Conservation (phyloP, 768 basidiomycete genomes). For the Pluteus cervinus region DNA sequence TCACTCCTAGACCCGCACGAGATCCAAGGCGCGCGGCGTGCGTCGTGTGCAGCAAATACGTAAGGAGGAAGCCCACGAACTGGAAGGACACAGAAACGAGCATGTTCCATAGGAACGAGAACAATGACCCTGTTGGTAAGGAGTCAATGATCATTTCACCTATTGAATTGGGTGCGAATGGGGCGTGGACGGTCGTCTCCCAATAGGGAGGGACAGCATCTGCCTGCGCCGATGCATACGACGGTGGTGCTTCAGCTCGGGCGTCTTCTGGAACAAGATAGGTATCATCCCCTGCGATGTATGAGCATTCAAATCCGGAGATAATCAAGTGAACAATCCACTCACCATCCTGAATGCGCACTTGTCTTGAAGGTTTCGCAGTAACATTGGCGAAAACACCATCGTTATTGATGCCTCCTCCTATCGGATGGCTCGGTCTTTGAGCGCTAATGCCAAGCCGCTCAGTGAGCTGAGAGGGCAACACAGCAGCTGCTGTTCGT, state of each 20-base stretch:
- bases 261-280: slow-evolving; percentile 78
- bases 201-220: slow-evolving; percentile 98
- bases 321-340: slow-evolving; percentile 4
- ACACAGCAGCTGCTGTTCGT: slow-evolving; percentile 46
- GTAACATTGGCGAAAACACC: slow-evolving; percentile 96
- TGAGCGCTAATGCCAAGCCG: slow-evolving; percentile 38
- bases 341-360: slow-evolving; percentile 56
- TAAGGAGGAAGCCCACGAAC: slow-evolving; percentile 89
- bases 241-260: slow-evolving; percentile 81
- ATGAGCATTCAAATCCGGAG: slow-evolving; percentile 3
- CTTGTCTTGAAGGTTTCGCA: slow-evolving; percentile 70
- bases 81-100: slow-evolving; percentile 96
- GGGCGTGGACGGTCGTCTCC: slow-evolving; percentile 95
- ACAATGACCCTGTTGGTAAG: slow-evolving; percentile 75
- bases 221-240: slow-evolving; percentile 86
- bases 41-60: slow-evolving; percentile 89
- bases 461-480: slow-evolving; percentile 46
- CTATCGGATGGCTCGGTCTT: slow-evolving; percentile 40
- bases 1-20: slow-evolving; percentile 92
- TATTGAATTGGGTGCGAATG: slow-evolving; percentile 52
- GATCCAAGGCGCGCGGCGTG: slow-evolving; percentile 93
- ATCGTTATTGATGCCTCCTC: slow-evolving; percentile 71
- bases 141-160: slow-evolving; percentile 90
- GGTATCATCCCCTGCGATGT: slow-evolving; percentile 61
- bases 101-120: slow-evolving; percentile 88